phyloP scores from a whole-genome alignment of 106 monocot species.

The Apostasia ramifera region DNA sequence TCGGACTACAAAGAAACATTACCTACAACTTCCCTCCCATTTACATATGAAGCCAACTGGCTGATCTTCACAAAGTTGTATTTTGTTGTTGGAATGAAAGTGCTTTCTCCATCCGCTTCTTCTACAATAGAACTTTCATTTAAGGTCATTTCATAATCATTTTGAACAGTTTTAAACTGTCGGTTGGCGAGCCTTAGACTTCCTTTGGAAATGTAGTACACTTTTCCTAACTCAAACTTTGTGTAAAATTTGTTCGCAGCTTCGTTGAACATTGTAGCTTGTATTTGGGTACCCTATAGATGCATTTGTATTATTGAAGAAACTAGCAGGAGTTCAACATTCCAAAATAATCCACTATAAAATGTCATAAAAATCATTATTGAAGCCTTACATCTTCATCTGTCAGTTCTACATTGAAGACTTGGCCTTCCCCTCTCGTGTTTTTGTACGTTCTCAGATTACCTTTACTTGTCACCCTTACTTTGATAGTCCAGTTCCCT shows the following conservation, averaged over 20 bases:
- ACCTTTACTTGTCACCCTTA: slow-evolving; percentile 81
- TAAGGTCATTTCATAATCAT: slow-evolving; percentile 96
- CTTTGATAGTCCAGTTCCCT: slow-evolving; percentile 97
- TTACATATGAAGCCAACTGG: slow-evolving; percentile 68
- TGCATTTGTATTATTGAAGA: neutral
- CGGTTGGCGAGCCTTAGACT: slow-evolving; percentile 82
- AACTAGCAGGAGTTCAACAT: neutral
- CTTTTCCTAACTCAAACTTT: slow-evolving; percentile 82
- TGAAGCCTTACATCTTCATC: slow-evolving; percentile 82
- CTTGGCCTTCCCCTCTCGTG: slow-evolving; percentile 78
- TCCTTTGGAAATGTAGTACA: slow-evolving; percentile 86
- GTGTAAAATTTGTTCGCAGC: slow-evolving; percentile 85
- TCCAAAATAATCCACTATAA: neutral
- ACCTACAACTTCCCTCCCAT: slow-evolving; percentile 86
- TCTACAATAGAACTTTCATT: slow-evolving; percentile 94
- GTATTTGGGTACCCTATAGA: slow-evolving; percentile 81
- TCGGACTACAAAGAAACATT: slow-evolving; percentile 1
- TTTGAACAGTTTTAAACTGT: slow-evolving; percentile 83
- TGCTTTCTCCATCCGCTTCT: slow-evolving; percentile 47
- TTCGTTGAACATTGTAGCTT: slow-evolving; percentile 97
- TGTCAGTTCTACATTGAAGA: slow-evolving; percentile 88
- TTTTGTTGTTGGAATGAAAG: slow-evolving; percentile 71
- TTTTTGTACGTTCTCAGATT: slow-evolving; percentile 78
- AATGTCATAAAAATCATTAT: neutral
- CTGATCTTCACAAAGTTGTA: slow-evolving; percentile 88